Evolutionary conservation across 140 eudicot species (phyloP).

Genomic region (Bidens hawaiensis): DNA sequence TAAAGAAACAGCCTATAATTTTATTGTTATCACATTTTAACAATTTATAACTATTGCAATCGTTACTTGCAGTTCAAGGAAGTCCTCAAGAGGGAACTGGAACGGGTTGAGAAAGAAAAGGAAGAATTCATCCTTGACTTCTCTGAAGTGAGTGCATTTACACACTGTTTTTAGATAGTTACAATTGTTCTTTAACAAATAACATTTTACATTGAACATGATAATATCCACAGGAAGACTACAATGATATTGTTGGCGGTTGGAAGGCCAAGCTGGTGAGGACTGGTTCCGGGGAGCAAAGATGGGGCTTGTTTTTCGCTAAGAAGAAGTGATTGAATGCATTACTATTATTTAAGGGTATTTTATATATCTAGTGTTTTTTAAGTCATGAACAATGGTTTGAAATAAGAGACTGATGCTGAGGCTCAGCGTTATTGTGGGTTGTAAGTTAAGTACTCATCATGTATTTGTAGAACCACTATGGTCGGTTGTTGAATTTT

Average conservation of each 20-base stretch:
- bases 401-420: conserved; percentile 20
- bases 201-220: conserved; percentile 5
- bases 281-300: conserved; percentile 76
- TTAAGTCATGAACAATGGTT: background rate
- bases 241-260: conserved; percentile 92
- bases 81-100: conserved; percentile 72
- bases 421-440: conserved; percentile 15
- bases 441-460: conserved; percentile 21
- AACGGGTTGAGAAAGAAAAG: conserved; percentile 64
- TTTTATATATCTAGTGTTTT: background rate
- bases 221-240: conserved; percentile 64
- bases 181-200: background rate
- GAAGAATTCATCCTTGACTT: conserved; percentile 76
- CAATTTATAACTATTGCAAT: background rate
- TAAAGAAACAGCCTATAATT: too few relatives aligned
- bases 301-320: conserved; percentile 87
- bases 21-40: background rate
- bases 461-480: conserved; percentile 4
- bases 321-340: conserved; percentile 52
- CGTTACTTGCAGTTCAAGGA: conserved; percentile 52
- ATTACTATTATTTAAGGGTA: background rate
- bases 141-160: conserved; percentile 54
- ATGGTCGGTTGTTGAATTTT: conserved; percentile 4
- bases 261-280: conserved; percentile 86
- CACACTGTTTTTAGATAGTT: background rate